A percentile compares a stretch with the other conserved stretches of the same genome.
Evolutionary conservation across 2,329 filamentous ascomycete genomes (phyloP).

Genomic region (Phialemoniopsis sp.): DNA sequence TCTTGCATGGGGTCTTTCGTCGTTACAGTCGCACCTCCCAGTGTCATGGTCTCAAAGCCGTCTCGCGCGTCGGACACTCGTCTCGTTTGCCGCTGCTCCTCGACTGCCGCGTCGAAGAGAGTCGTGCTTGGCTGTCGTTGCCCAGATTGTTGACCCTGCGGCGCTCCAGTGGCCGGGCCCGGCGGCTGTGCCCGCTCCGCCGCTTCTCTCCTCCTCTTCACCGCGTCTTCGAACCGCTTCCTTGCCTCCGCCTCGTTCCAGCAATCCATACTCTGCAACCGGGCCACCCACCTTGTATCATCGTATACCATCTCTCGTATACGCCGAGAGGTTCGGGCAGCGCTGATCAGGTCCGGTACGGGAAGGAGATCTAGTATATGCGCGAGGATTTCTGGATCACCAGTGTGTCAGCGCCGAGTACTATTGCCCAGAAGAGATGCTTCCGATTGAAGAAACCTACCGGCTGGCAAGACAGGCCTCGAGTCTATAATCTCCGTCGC

Average conservation of each 20-base stretch:
- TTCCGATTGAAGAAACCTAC: slow-evolving; percentile 37
- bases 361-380: slow-evolving; percentile 87
- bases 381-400: slow-evolving; percentile 72
- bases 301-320: slow-evolving; percentile 99
- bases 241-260: slow-evolving; percentile 91
- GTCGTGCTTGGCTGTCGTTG: slow-evolving; percentile 42
- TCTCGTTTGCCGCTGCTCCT: slow-evolving; percentile 55
- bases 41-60: slow-evolving; percentile 75
- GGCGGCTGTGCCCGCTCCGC: slow-evolving; percentile 19
- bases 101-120: slow-evolving; percentile 68
- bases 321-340: slow-evolving; percentile 77
- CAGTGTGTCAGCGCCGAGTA: background rate
- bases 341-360: slow-evolving; percentile 77
- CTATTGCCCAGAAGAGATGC: background rate
- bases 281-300: slow-evolving; percentile 89
- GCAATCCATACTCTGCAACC: slow-evolving; percentile 79
- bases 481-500: slow-evolving; percentile 75
- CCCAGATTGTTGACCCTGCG: background rate
- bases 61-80: slow-evolving; percentile 32
- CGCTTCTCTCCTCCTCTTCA: slow-evolving; percentile 57
- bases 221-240: slow-evolving; percentile 70
- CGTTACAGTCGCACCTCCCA: slow-evolving; percentile 31
- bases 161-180: slow-evolving; percentile 10
- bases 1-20: slow-evolving; percentile 48
- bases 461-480: slow-evolving; percentile 77